Evolutionary conservation across 2,329 filamentous ascomycete genomes (phyloP).

Genomic region (Aspergillus thermomutatus): DNA sequence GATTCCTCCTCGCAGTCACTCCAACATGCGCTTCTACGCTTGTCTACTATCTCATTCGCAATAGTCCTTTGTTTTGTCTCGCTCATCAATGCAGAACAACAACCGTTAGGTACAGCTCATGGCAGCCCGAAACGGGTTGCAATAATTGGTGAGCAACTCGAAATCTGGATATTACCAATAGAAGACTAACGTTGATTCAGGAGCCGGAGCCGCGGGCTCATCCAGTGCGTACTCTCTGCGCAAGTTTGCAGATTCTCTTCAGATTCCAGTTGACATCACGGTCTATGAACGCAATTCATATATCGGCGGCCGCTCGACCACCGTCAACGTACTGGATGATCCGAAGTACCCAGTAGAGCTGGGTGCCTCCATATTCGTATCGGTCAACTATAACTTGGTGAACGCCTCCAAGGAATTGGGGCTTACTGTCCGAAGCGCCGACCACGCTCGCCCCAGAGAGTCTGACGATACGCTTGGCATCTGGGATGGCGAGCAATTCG

Average conservation of each 20-base stretch:
- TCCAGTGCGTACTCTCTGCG: slow-evolving; percentile 81
- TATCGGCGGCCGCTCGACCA: slow-evolving; percentile 83
- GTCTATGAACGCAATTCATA: slow-evolving; percentile 77
- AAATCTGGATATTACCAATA: neutral
- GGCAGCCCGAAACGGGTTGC: slow-evolving; percentile 30
- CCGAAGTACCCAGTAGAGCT: slow-evolving; percentile 70
- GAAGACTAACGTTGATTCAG: slow-evolving; percentile 44
- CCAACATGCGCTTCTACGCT: slow-evolving; percentile 2
- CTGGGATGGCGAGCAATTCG: slow-evolving; percentile 77
- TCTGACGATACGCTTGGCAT: slow-evolving; percentile 62
- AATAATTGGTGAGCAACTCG: slow-evolving; percentile 30
- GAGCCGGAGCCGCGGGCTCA: slow-evolving; percentile 83
- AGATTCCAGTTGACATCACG: slow-evolving; percentile 71
- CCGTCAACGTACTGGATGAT: slow-evolving; percentile 72
- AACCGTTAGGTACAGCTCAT: slow-evolving; percentile 16
- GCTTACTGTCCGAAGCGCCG: slow-evolving; percentile 55
- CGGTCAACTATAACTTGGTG: slow-evolving; percentile 76
- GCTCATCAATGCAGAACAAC: slow-evolving; percentile 21
- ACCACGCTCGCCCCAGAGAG: slow-evolving; percentile 47
- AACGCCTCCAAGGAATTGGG: slow-evolving; percentile 69
- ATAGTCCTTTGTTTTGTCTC: slow-evolving; percentile 14
- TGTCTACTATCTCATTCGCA: slow-evolving; percentile 10
- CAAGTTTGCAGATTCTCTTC: slow-evolving; percentile 61
- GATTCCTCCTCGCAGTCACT: neutral
- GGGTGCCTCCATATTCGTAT: slow-evolving; percentile 87